phyloP scores from a whole-genome alignment of 345 rosid species.

The Eucalyptus pauciflora region DNA sequence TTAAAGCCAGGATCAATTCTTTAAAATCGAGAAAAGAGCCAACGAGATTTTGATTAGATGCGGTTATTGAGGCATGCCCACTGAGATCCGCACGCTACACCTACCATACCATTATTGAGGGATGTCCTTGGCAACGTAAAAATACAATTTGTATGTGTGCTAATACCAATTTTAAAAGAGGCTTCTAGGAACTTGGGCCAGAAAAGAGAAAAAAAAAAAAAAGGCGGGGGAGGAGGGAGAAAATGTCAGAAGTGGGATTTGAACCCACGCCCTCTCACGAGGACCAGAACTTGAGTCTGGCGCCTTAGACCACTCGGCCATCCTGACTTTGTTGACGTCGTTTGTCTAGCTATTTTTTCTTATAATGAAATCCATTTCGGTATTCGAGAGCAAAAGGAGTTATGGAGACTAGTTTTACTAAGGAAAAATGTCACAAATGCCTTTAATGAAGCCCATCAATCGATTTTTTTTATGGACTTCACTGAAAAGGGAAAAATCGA shows the following conservation, averaged over 20 bases:
- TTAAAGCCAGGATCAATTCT: background rate
- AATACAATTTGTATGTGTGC: background rate
- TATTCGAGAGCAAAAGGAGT: no score
- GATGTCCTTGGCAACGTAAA: background rate
- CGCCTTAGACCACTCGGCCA: slow-evolving; percentile 37
- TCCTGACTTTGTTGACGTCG: background rate
- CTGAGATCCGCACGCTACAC: background rate
- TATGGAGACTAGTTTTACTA: no score
- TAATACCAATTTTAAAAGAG: background rate
- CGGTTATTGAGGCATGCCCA: background rate
- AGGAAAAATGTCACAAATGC: no score
- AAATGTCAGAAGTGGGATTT: slow-evolving; percentile 44
- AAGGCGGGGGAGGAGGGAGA: fast-evolving
- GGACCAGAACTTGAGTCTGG: slow-evolving; percentile 37
- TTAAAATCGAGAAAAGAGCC: background rate
- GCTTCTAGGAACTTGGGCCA: background rate
- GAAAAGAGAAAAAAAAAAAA: background rate
- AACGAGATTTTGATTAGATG: background rate
- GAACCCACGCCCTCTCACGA: slow-evolving; percentile 44
- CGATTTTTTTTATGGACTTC: no score
- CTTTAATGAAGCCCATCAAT: no score
- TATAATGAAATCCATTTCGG: no score
- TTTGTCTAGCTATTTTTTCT: fast-evolving
- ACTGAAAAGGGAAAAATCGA: no score
- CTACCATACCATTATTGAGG: background rate